Percentiles rank a stretch among this genome's conserved stretches.
Evolutionary conservation across 768 basidiomycete species (phyloP).

Genomic region (Rhodocollybia butyracea): DNA sequence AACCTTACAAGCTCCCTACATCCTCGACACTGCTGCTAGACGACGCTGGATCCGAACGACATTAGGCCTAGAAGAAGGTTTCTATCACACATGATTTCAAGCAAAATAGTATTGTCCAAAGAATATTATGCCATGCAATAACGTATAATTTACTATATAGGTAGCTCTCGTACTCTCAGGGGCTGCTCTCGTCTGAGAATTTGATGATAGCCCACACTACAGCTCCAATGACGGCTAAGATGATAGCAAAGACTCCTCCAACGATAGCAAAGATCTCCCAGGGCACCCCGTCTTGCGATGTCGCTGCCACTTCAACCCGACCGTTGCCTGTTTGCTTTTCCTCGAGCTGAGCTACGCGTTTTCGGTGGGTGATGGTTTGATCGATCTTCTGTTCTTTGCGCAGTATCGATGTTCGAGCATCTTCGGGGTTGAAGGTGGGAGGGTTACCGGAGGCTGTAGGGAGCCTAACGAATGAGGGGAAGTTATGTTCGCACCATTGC

Average conservation of each 20-base stretch:
- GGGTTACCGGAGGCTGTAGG: conserved; percentile 11
- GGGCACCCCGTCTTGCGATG: neutral
- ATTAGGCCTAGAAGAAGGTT: no score
- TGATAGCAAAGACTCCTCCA: neutral
- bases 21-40: no score
- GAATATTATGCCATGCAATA: no score
- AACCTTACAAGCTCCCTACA: no score
- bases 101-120: no score
- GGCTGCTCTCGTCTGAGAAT: neutral
- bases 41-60: no score
- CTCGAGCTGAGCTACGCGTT: conserved; percentile 7
- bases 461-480: conserved; percentile 81
- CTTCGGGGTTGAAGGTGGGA: conserved; percentile 41
- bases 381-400: conserved; percentile 42
- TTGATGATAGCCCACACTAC: conserved; percentile 4
- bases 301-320: neutral
- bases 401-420: conserved; percentile 56
- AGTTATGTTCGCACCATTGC: conserved; percentile 90
- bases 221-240: neutral
- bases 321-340: conserved; percentile 11
- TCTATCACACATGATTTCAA: no score
- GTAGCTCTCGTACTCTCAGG: neutral
- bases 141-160: conserved; percentile 2
- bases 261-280: conserved; percentile 3
- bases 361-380: conserved; percentile 17